These are phyloP conservation scores for Turnera subulata DNA, from an alignment of 345 rosid species.

Conservation along the genomic window DNA sequence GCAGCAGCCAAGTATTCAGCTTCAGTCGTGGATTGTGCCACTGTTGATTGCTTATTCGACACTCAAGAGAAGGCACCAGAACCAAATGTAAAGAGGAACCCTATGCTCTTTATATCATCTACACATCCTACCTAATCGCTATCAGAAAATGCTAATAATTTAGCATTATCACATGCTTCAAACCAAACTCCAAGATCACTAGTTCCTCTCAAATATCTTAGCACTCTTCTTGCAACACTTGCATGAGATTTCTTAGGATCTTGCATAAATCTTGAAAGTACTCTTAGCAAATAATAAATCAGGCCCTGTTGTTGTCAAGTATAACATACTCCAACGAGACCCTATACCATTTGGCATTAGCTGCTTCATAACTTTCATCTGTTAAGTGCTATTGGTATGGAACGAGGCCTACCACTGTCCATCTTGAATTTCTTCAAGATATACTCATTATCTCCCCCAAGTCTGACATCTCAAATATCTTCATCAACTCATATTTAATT, in stretches of 20 bases:
- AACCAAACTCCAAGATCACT: neutral
- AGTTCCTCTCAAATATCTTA: neutral
- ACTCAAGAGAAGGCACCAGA: neutral
- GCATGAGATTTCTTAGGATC: too few relatives aligned
- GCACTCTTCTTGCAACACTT: too few relatives aligned
- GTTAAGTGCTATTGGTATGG: neutral
- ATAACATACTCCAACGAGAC: neutral
- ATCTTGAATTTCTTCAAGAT: neutral
- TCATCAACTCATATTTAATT: neutral
- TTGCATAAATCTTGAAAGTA: neutral
- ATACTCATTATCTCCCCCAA: neutral
- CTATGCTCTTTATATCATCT: neutral
- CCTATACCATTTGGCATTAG: neutral
- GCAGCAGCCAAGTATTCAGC: neutral
- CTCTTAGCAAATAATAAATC: neutral
- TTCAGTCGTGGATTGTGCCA: neutral
- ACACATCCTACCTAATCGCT: neutral
- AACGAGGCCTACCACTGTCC: too few relatives aligned
- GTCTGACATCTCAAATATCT: neutral
- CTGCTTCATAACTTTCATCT: neutral
- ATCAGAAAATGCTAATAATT: neutral
- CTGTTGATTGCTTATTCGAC: conserved; percentile 2
- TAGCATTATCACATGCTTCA: neutral
- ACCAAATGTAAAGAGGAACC: neutral
- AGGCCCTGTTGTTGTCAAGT: neutral